A percentile compares a stretch with the other conserved stretches of the same genome.
phyloP scores from a whole-genome alignment of 768 basidiomycete genomes.

The Mycena rebaudengoi region DNA sequence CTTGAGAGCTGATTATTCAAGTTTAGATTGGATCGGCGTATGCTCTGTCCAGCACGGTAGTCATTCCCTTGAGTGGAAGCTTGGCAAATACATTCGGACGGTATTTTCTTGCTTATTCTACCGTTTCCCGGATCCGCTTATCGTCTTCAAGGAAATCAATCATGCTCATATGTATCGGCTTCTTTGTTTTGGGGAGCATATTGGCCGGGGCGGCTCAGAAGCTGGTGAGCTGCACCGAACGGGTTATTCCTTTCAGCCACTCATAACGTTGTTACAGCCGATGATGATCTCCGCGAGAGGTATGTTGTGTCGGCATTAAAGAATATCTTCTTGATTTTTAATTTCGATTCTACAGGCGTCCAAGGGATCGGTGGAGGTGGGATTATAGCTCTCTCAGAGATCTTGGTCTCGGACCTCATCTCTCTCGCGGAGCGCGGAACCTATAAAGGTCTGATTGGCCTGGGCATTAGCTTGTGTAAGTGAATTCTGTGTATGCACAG shows the following conservation, averaged over 20 bases:
- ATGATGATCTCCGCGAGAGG: constrained; percentile 50
- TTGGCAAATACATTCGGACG: constrained; percentile 45
- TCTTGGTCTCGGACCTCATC: constrained; percentile 50
- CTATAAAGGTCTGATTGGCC: constrained; percentile 38
- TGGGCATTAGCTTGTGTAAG: constrained; percentile 41
- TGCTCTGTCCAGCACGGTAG: constrained; percentile 46
- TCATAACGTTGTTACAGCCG: background rate
- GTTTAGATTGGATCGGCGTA: constrained; percentile 50
- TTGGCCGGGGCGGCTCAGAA: constrained; percentile 49
- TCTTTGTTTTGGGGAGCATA: constrained; percentile 51
- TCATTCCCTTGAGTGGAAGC: constrained; percentile 47
- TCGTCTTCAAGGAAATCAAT: constrained; percentile 26
- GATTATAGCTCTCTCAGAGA: constrained; percentile 43
- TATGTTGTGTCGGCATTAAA: background rate
- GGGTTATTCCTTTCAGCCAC: background rate
- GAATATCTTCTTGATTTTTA: too few species aligned
- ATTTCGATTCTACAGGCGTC: background rate
- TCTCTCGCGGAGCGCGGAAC: constrained; percentile 49
- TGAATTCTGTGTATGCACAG: background rate
- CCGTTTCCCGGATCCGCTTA: background rate
- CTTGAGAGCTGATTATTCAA: too few species aligned
- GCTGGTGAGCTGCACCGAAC: constrained; percentile 33
- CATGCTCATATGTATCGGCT: constrained; percentile 35
- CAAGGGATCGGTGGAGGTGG: constrained; percentile 42
- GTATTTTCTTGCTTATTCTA: background rate